Base-by-base conservation (phyloP, 371 early-diverging fungal species). In the Mucor lusitanicus region DNA sequence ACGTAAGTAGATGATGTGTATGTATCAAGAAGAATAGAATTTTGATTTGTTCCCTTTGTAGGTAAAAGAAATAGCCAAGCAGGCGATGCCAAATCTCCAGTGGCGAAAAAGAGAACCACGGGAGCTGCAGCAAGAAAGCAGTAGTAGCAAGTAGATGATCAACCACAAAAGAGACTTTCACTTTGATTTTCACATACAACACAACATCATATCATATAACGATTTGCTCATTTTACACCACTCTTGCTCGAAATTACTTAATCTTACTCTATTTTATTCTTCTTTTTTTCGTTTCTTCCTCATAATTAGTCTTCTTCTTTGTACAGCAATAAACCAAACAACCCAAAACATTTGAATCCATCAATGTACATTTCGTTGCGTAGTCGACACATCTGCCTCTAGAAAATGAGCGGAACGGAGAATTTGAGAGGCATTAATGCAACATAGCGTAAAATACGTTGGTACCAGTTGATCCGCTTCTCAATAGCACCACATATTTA, bases 21-120 rank as follows among this genome's bases (percentile, higher is more conserved):
- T 35, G 9, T 1, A 35, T 59, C 6, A 30, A 25, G 1, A 56
- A n/a, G 8, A 1, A 12, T 15, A 13, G 23, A 13, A 13, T 40
- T 23, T 8, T 33, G 12, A 21, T 58, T 59, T 37, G 25, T 35
- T 58, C 1, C 21, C 35, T 1, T 0, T 27, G 17, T 59, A 69
- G 70, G 70, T 35, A 69, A 70, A 59, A 56, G 71, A 62, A 70
- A 70, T 19, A 70, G 70, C 39, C 55, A 53, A 50, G 62, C 61
- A 63, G 57, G 62, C 42, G 71, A 65, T 48, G 48, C 46, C 17
- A 70, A 70, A 53, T 66, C 71, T n/a, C 71, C 71, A 50, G 64
- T 54, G n/a, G 42, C 59, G 33, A 65, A 66, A 60, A 70, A 70
- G 54, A 56, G 54, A 40, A 63, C 57, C 11, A 28, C 65, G 15